Percentiles rank a stretch among this genome's conserved stretches.
phyloP scores from a whole-genome alignment of 2,329 filamentous ascomycete species.

The Onygenales sp. region DNA sequence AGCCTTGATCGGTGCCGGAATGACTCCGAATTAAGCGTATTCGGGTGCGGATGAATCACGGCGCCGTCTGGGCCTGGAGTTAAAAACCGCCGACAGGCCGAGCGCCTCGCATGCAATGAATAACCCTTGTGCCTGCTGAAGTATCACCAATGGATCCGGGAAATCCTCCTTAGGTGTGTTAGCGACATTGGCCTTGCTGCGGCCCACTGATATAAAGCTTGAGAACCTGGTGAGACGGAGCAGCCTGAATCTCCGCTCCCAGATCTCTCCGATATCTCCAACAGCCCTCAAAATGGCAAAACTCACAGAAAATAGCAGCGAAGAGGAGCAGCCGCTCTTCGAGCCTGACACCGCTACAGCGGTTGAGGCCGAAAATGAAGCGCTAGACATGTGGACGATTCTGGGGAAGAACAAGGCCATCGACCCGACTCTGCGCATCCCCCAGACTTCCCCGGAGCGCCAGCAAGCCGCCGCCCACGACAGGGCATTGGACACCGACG shows the following conservation, averaged over 20 bases:
- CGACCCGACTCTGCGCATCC: slow-evolving; percentile 4
- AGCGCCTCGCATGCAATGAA: too few species aligned
- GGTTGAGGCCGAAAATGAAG: neutral
- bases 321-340: neutral
- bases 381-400: neutral
- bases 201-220: too few species aligned
- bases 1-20: too few species aligned
- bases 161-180: too few species aligned
- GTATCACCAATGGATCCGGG: too few species aligned
- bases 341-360: neutral
- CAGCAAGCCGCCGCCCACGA: slow-evolving; percentile 16
- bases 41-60: too few species aligned
- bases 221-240: neutral
- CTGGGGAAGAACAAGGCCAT: neutral
- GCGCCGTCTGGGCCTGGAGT: too few species aligned
- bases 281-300: neutral
- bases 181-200: too few species aligned
- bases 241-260: neutral
- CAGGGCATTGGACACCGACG: slow-evolving; percentile 17
- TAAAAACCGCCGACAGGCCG: too few species aligned
- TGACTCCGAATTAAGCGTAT: too few species aligned
- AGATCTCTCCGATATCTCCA: neutral
- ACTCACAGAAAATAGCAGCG: neutral
- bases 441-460: slow-evolving; percentile 14
- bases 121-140: too few species aligned